A percentile compares a stretch with the other conserved stretches of the same genome.
Evolutionary conservation across 139 green algal species (phyloP).

Genomic region (Chlorella ohadii): DNA sequence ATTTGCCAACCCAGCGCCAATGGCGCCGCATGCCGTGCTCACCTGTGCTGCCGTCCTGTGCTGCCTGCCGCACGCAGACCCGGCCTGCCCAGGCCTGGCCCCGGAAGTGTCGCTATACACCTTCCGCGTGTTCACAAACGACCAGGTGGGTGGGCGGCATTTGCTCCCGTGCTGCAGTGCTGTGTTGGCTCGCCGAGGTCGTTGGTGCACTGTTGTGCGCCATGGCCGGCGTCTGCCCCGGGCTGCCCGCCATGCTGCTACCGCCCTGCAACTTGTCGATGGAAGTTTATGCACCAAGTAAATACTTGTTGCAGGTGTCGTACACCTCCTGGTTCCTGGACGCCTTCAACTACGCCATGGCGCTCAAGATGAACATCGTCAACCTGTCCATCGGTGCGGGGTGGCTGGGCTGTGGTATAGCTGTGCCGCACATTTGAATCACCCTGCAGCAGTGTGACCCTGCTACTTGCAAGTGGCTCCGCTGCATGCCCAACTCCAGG

Average conservation of each 20-base stretch:
- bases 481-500: no score
- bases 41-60: no score
- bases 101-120: conserved; percentile 95
- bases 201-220: no score
- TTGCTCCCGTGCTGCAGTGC: background rate
- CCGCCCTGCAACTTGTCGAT: no score
- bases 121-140: conserved; percentile 95
- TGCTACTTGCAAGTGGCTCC: no score
- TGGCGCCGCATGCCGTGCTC: no score
- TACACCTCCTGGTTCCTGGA: conserved; percentile 99
- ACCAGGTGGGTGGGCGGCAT: conserved; percentile 64
- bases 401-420: no score
- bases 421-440: no score
- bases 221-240: no score
- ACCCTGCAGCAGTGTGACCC: no score
- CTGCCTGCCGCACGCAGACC: conserved; percentile 49
- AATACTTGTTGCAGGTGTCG: conserved; percentile 83
- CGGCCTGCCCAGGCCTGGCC: conserved; percentile 90
- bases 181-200: background rate
- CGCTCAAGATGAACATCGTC: conserved; percentile 89
- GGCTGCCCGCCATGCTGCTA: background rate
- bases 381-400: conserved; percentile 94
- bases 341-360: conserved; percentile 99
- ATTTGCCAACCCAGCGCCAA: no score
- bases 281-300: no score